These are phyloP conservation scores for Lanmaoa rubissima DNA, from an alignment of 768 basidiomycete species.

Conservation along the genomic window DNA sequence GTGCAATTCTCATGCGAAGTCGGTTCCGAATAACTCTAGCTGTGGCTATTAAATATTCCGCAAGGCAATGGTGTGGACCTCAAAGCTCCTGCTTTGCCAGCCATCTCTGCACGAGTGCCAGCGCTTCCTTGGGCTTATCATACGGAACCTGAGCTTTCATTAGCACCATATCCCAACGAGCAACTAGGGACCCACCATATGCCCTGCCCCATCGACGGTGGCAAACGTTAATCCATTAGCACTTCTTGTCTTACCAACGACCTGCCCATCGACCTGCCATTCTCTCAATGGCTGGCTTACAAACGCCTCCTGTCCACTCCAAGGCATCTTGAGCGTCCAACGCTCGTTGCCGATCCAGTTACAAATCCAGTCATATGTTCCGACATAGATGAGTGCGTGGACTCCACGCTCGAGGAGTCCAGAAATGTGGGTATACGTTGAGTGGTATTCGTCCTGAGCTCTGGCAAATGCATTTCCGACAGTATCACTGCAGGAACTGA, in stretches of 20 bases:
- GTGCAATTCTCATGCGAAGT: background rate
- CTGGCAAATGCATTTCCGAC: conserved; percentile 50
- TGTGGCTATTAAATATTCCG: background rate
- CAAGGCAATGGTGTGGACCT: background rate
- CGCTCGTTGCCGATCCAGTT: conserved; percentile 76
- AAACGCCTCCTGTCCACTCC: conserved; percentile 63
- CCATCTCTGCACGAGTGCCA: conserved; percentile 52
- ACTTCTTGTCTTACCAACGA: conserved; percentile 55
- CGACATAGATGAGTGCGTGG: conserved; percentile 70
- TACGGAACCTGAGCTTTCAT: conserved; percentile 48
- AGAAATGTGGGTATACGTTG: conserved; percentile 37
- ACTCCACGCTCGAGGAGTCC: conserved; percentile 73
- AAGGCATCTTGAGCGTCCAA: conserved; percentile 73
- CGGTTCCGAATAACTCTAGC: background rate
- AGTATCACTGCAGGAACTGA: conserved; percentile 36
- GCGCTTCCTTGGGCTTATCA: conserved; percentile 56
- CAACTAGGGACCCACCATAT: conserved; percentile 53
- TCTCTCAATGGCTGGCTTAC: conserved; percentile 46
- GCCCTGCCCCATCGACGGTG: conserved; percentile 67
- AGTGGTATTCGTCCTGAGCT: conserved; percentile 40
- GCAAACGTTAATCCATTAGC: conserved; percentile 65
- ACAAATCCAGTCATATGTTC: conserved; percentile 78
- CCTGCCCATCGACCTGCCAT: conserved; percentile 52
- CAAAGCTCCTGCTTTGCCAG: conserved; percentile 31
- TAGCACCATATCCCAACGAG: background rate